A percentile compares a stretch with the other conserved stretches of the same genome.
Evolutionary conservation across 129 eudicot species (phyloP).

Genomic region (carrot (Daucus carota)): DNA sequence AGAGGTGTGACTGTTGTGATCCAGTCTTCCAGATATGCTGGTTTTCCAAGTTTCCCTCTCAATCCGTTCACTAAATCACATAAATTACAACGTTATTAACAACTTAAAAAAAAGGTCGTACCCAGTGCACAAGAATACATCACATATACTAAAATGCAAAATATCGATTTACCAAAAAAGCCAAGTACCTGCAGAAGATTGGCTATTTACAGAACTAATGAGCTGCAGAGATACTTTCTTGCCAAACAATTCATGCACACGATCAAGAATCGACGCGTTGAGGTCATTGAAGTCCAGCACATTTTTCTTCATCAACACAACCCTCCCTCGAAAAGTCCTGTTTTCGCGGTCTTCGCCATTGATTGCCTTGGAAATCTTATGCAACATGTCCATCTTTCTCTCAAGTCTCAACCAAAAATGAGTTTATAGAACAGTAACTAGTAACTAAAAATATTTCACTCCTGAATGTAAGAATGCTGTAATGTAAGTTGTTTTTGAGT

Average conservation of each 20-base stretch:
- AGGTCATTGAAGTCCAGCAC: conserved; percentile 10
- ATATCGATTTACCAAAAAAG: too few species aligned
- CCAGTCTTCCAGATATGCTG: conserved; percentile 36
- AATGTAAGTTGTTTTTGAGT: too few species aligned
- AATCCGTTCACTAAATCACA: background rate
- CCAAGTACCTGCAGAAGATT: background rate
- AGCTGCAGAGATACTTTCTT: conserved; percentile 22
- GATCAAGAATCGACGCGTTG: conserved; percentile 16
- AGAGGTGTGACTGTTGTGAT: conserved; percentile 6
- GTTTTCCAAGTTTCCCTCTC: conserved; percentile 30
- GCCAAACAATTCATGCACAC: conserved; percentile 18
- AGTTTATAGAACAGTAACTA: background rate
- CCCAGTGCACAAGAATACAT: too few species aligned
- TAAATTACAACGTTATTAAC: too few species aligned
- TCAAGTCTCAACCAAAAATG: background rate
- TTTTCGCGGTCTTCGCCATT: background rate
- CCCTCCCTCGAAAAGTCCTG: background rate
- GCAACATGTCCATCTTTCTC: background rate
- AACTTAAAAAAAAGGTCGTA: too few species aligned
- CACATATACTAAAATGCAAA: too few species aligned
- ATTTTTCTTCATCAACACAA: conserved; percentile 18
- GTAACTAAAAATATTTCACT: too few species aligned
- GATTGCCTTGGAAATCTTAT: background rate
- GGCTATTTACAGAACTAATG: conserved; percentile 6
- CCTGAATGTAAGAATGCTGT: too few species aligned